Percentiles rank a stretch among this genome's conserved stretches.
Conservation (phyloP, 306 rosid species). For the Mimosa bimucronata region DNA sequence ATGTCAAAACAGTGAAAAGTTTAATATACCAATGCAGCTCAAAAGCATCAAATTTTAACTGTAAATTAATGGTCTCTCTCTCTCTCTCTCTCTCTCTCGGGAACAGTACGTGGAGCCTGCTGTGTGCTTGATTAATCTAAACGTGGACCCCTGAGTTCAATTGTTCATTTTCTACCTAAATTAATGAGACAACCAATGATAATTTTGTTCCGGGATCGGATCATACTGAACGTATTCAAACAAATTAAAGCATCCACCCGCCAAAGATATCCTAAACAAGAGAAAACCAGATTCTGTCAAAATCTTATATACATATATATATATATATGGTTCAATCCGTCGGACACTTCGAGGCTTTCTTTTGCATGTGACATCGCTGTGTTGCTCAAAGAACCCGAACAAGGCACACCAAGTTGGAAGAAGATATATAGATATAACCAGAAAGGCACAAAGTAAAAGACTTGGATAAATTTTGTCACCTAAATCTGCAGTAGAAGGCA, state of each 20-base stretch:
- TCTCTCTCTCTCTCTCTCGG: no score
- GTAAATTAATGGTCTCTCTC: no score
- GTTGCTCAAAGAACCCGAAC: constrained; percentile 24
- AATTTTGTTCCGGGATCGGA: no score
- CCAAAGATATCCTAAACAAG: not conserved
- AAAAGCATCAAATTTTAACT: not conserved
- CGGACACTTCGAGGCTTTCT: constrained; percentile 60
- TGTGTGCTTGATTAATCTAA: no score
- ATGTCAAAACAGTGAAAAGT: not conserved
- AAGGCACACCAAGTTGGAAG: not conserved
- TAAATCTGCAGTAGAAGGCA: not conserved
- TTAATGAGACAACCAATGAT: no score
- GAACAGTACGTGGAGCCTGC: not conserved
- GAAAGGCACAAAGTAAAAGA: not conserved
- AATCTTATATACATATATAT: not conserved
- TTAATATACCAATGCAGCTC: not conserved
- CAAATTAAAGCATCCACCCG: no score
- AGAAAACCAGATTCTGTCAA: not conserved
- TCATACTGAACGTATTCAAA: no score
- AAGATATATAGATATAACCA: not conserved
- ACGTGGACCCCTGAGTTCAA: no score
- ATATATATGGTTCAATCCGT: not conserved
- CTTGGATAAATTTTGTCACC: not conserved
- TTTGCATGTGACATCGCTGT: constrained; percentile 45
- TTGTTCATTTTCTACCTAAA: no score